A percentile compares a stretch with the other conserved stretches of the same genome.
Conservation (phyloP, 257 asterid species). For the Linderniella brevidens region DNA sequence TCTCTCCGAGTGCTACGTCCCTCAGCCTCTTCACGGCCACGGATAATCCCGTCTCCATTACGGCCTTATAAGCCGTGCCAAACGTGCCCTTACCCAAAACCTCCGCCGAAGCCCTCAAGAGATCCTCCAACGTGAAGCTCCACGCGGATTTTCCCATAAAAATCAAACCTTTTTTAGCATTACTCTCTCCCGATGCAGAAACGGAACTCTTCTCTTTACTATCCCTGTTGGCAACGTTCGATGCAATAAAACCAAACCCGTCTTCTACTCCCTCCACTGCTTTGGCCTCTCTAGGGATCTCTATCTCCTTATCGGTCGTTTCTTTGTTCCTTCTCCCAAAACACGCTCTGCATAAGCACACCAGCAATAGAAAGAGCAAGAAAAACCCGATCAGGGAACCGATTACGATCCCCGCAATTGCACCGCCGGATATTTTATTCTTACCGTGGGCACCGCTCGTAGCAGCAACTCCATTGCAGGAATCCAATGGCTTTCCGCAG, state of each 20-base stretch:
- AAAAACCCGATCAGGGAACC: conserved; percentile 46
- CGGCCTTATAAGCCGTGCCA: conserved; percentile 88
- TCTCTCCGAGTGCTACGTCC: conserved; percentile 52
- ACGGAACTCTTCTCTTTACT: conserved; percentile 17
- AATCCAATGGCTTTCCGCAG: conserved; percentile 54
- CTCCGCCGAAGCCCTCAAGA: conserved; percentile 88
- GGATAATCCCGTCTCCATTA: conserved; percentile 39
- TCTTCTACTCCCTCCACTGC: conserved; percentile 13
- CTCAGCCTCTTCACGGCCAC: conserved; percentile 87
- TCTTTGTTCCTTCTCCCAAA: conserved; percentile 17
- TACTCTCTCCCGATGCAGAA: not conserved
- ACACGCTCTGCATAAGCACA: conserved; percentile 34
- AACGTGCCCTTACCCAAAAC: conserved; percentile 88
- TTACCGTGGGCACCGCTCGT: conserved; percentile 13
- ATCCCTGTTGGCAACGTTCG: conserved; percentile 18
- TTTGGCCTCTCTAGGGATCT: conserved; percentile 23
- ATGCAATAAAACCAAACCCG: conserved; percentile 10
- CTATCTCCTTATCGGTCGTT: conserved; percentile 24
- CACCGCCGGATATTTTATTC: conserved; percentile 66
- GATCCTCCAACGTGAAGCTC: conserved; percentile 60
- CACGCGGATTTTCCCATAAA: conserved; percentile 33
- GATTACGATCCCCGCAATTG: conserved; percentile 72
- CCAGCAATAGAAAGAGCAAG: conserved; percentile 25
- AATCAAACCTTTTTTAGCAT: conserved; percentile 38
- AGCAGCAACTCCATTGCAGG: conserved; percentile 13